phyloP scores from a whole-genome alignment of 805 yeast genomes.

The Kodamaea laetipori region DNA sequence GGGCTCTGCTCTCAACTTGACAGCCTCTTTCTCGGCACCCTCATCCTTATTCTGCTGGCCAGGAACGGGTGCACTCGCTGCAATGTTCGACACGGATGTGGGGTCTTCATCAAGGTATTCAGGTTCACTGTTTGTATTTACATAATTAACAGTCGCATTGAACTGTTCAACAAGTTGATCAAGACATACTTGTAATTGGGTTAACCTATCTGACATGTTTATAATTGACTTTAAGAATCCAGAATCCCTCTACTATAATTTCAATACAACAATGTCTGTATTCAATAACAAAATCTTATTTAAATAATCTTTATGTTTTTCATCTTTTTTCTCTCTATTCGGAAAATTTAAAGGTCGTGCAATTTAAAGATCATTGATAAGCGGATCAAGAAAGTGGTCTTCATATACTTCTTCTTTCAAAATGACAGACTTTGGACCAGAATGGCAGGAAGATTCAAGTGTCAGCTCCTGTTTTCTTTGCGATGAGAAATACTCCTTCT shows the following conservation, averaged over 20 bases:
- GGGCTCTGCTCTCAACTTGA: constrained; percentile 9
- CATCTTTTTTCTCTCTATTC: neutral
- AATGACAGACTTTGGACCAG: constrained; percentile 30
- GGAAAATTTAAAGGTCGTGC: constrained; percentile 3
- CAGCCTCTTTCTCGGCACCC: constrained; percentile 7
- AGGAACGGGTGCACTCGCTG: constrained; percentile 55
- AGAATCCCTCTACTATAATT: neutral
- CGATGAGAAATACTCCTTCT: constrained; percentile 51
- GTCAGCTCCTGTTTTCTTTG: constrained; percentile 60
- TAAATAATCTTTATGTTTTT: too few species aligned
- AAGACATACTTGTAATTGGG: constrained; percentile 85
- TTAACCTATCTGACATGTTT: constrained; percentile 78
- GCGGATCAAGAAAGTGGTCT: neutral
- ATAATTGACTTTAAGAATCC: too few species aligned
- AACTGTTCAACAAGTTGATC: constrained; percentile 83
- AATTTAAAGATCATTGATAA: constrained; percentile 1
- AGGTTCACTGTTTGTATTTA: constrained; percentile 44
- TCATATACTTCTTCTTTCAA: neutral
- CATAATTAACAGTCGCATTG: constrained; percentile 74
- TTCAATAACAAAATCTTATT: too few species aligned
- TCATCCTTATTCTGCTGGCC: constrained; percentile 28
- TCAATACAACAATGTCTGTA: neutral
- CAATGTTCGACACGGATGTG: constrained; percentile 64
- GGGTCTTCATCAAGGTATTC: constrained; percentile 59
- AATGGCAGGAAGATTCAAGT: constrained; percentile 73